Percentiles rank a stretch among this genome's conserved stretches.
These are phyloP conservation scores for Tulasnella sp. DNA, from an alignment of 768 basidiomycete genomes.

Conservation along the genomic window DNA sequence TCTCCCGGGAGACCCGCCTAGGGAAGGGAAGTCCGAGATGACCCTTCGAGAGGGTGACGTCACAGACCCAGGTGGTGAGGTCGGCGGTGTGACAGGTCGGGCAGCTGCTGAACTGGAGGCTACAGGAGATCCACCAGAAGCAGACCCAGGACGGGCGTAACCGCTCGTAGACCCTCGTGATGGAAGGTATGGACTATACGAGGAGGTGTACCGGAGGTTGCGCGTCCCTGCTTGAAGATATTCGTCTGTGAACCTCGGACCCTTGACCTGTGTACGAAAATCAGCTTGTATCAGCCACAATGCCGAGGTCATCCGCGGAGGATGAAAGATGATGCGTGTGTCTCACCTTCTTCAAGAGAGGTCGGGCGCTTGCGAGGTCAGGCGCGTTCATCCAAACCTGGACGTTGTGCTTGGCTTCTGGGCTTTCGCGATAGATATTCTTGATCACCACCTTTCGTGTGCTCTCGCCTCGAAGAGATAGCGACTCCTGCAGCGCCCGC, in stretches of 20 bases:
- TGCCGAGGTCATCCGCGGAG: neutral
- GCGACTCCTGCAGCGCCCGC: slow-evolving; percentile 81
- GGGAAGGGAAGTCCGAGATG: slow-evolving; percentile 78
- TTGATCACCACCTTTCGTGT: slow-evolving; percentile 96
- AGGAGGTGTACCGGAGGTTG: slow-evolving; percentile 22
- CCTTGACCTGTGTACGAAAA: slow-evolving; percentile 61
- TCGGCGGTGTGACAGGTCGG: slow-evolving; percentile 34
- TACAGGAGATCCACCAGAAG: slow-evolving; percentile 28
- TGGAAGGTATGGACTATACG: slow-evolving; percentile 6
- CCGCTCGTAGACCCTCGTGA: slow-evolving; percentile 40
- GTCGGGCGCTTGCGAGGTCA: slow-evolving; percentile 60
- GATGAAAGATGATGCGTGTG: neutral
- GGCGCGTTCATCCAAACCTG: slow-evolving; percentile 67
- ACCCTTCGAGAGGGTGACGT: slow-evolving; percentile 79
- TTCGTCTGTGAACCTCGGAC: slow-evolving; percentile 95
- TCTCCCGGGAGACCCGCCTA: slow-evolving; percentile 60
- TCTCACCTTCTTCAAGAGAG: slow-evolving; percentile 66
- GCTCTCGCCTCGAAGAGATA: slow-evolving; percentile 85
- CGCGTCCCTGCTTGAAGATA: slow-evolving; percentile 51
- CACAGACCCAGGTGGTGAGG: slow-evolving; percentile 30
- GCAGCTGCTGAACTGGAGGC: slow-evolving; percentile 37
- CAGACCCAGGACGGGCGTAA: neutral
- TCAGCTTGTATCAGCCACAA: neutral
- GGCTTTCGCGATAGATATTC: slow-evolving; percentile 88
- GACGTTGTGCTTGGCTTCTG: slow-evolving; percentile 85